A percentile compares a stretch with the other conserved stretches of the same genome.
phyloP scores from a whole-genome alignment of 352 stramenopile species.

The Phytophthora tubulina region DNA sequence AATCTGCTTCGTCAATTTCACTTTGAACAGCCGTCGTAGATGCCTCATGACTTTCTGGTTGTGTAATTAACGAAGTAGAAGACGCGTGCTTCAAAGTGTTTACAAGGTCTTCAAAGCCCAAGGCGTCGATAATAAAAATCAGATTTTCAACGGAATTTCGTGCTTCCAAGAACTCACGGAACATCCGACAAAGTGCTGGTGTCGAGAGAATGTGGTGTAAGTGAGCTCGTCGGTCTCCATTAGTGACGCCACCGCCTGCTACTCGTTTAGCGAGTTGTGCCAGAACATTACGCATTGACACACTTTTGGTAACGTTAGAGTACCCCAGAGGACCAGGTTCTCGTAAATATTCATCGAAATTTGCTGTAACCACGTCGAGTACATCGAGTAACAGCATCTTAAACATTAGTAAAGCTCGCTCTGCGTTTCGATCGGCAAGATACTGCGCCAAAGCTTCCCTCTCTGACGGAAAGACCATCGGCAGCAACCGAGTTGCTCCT shows the following conservation, averaged over 20 bases:
- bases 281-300: slow-evolving; percentile 67
- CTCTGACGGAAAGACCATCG: slow-evolving; percentile 62
- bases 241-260: slow-evolving; percentile 29
- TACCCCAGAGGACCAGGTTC: slow-evolving; percentile 53
- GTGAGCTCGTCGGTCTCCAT: slow-evolving; percentile 54
- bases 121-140: slow-evolving; percentile 73
- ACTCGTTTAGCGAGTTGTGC: slow-evolving; percentile 55
- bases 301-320: slow-evolving; percentile 43
- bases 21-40: background rate
- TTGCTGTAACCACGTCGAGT: slow-evolving; percentile 59
- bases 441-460: slow-evolving; percentile 57
- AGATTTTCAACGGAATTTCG: slow-evolving; percentile 70
- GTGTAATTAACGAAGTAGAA: slow-evolving; percentile 11
- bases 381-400: slow-evolving; percentile 77
- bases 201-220: slow-evolving; percentile 66
- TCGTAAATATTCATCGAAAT: slow-evolving; percentile 69
- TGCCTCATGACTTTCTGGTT: slow-evolving; percentile 14
- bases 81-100: slow-evolving; percentile 56
- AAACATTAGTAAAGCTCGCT: slow-evolving; percentile 55
- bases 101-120: slow-evolving; percentile 74
- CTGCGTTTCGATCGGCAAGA: slow-evolving; percentile 53
- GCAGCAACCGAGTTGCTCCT: slow-evolving; percentile 48
- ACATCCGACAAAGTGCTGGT: slow-evolving; percentile 58
- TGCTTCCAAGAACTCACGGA: slow-evolving; percentile 64
- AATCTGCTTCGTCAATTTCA: slow-evolving; percentile 1